Base-by-base conservation (phyloP, 2,329 filamentous ascomycete species). In the Penicillium griseofulvum region DNA sequence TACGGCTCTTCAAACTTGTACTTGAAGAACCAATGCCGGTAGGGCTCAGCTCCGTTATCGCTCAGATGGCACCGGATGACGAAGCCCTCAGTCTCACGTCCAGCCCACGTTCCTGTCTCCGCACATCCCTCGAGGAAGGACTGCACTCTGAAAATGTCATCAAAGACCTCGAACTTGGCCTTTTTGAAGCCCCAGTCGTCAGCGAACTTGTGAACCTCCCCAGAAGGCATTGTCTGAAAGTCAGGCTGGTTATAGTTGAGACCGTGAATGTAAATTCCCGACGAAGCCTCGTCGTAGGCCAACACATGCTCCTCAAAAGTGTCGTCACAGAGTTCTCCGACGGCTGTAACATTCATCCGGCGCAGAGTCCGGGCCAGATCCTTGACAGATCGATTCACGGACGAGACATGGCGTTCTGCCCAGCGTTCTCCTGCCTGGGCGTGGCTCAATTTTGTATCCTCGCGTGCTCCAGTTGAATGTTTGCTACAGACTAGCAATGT, bases 1-100 rank as follows among this genome's bases (percentile, higher is more conserved):
- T 99, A 99, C 0, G 94, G 94, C 76, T 99, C 94, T 69, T 99
- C 94, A 57, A 99, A 99, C 77, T 99, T 99, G 83, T 92, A 99
- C 76, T 99, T 99, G 86, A 99, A 99, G 76, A 99, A 99, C 94
- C 94, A 99, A 72, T 99, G 92, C n/a, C 83, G 77, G 71, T 87
- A 94, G 0, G 83, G 82, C 2, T 72, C 73, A 14, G 72, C 70
- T 1, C 74, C 76, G 0, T 78, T 77, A 45, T 75, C 67, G 50
- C 69, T 80, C 79, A 79, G 86, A 77, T 85, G 90, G 82, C 94
- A 97, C 53, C 94, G 87, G 64, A 99, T 88, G 54, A 99, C 94
- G 65, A 99, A 99, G 4, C 94, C 94, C 74, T 99, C 94, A 0
- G 96, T 93, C 64, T 97, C 93, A 51, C 92, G 88, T 10, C 92